Evolutionary conservation across 805 yeast species (phyloP), one percentile per base, ranked within the genome.

Genomic region (Spencermartinsiella europaea): DNA sequence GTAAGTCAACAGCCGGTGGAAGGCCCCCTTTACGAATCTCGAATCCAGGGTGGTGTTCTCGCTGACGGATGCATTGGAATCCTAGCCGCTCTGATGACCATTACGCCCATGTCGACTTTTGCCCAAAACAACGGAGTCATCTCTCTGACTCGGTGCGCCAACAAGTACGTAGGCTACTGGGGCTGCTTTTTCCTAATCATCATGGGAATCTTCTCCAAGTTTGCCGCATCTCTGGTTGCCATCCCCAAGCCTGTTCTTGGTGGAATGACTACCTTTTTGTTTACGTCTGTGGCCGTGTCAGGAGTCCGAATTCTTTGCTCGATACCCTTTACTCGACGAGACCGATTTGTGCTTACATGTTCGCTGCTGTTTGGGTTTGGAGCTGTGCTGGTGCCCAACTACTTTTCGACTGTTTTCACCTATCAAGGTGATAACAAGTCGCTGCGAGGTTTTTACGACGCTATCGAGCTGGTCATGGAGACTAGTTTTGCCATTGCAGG

Each of bases 81-180:
- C 19, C 52, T 88, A 2, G 83, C 93, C 14, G 88, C 89, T 37
- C 71, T 89, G 38, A 76, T 80, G 75, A 88, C 95, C 17, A 70
- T 85, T 46, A 84, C 95, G n/a, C 96, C 96, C 47, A 73, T 88
- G 79, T 81, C 95, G 10, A 83, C 93, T 0, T 90, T 90, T 71
- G 96, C 96, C 12, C 96, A 89, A 68, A 90, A 90, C 69, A 90
- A 90, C 64, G 96, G 96, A 73, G 96, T 89, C 48, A 88, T 89
- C 55, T 82, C 95, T 36, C 75, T 90, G 64, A 90, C 96, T 41
- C 87, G 86, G 64, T 88, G 96, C 69, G 96, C 96, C 40, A 81
- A 86, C 58, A 77, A 95, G 69, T 72, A 75, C 42, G 87, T 79
- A 20, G 97, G 93, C 34, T 81, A 79, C 65, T 83, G 86, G 79